A percentile compares a stretch with the other conserved stretches of the same genome.
Conservation (phyloP, 2,329 filamentous ascomycete species). For the Arthrobotrys iridis region DNA sequence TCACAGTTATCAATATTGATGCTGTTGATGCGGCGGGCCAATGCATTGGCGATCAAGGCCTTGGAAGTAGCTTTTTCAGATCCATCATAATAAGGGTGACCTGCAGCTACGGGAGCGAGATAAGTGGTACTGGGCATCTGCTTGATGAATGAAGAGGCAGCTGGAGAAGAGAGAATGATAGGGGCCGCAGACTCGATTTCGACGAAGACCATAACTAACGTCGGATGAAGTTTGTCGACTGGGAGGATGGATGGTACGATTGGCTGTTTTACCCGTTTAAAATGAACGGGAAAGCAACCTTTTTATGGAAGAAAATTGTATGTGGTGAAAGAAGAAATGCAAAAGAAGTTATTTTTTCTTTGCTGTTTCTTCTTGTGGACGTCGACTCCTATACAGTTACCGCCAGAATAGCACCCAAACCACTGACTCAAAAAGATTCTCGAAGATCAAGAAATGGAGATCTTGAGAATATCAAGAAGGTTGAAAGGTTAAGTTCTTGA, state of each 20-base stretch:
- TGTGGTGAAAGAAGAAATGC: slow-evolving; percentile 4
- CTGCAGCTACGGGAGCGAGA: slow-evolving; percentile 35
- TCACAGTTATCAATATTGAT: slow-evolving; percentile 90
- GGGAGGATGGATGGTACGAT: slow-evolving; percentile 1
- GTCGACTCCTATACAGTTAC: slow-evolving; percentile 26
- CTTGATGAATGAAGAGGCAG: slow-evolving; percentile 60
- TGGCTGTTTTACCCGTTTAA: slow-evolving; percentile 15
- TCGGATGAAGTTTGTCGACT: not conserved
- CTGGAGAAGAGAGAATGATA: slow-evolving; percentile 67
- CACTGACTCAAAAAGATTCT: slow-evolving; percentile 15
- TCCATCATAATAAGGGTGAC: slow-evolving; percentile 49
- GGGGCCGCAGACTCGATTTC: slow-evolving; percentile 71
- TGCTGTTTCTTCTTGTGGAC: slow-evolving; percentile 18
- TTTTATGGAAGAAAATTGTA: slow-evolving; percentile 4
- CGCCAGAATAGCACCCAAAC: slow-evolving; percentile 26
- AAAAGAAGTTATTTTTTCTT: not conserved
- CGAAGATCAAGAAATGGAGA: slow-evolving; percentile 42
- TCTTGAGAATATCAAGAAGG: slow-evolving; percentile 58
- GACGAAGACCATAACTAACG: slow-evolving; percentile 50
- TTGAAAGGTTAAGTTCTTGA: slow-evolving; percentile 26
- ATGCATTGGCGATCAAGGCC: slow-evolving; percentile 83
- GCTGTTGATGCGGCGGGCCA: slow-evolving; percentile 83
- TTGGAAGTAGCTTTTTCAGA: slow-evolving; percentile 67
- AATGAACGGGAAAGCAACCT: not conserved
- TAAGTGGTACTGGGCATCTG: slow-evolving; percentile 60